These are phyloP conservation scores for Exophiala sp. DNA, from an alignment of 2,329 filamentous ascomycete species.

Conservation along the genomic window DNA sequence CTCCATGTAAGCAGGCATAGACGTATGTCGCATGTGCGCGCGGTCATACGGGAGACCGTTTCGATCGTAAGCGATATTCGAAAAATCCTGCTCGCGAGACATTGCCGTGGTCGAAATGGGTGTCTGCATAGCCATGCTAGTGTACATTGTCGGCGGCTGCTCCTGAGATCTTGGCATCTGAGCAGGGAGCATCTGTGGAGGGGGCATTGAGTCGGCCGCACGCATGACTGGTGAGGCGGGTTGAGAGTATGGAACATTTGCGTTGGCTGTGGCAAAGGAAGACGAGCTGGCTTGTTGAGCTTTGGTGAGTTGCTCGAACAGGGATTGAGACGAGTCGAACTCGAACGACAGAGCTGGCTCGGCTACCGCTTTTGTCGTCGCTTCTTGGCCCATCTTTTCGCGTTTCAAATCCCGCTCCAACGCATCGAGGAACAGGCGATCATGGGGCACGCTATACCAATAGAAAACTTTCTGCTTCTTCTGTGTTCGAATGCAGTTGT, in stretches of 20 bases:
- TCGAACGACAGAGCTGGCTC: slow-evolving; percentile 97
- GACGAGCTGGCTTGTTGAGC: slow-evolving; percentile 98
- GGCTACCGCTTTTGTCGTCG: slow-evolving; percentile 92
- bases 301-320: slow-evolving; percentile 99
- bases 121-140: slow-evolving; percentile 65
- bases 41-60: slow-evolving; percentile 82
- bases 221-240: slow-evolving; percentile 85
- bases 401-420: slow-evolving; percentile 96
- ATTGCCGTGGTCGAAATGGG: slow-evolving; percentile 65
- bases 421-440: slow-evolving; percentile 94
- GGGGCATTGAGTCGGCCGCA: slow-evolving; percentile 90
- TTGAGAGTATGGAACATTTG: slow-evolving; percentile 66
- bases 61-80: slow-evolving; percentile 82
- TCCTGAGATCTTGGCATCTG: slow-evolving; percentile 58
- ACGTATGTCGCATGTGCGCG: slow-evolving; percentile 86
- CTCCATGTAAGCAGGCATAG: slow-evolving; percentile 98
- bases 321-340: slow-evolving; percentile 97
- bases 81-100: slow-evolving; percentile 85
- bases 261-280: slow-evolving; percentile 81
- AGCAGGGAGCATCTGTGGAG: slow-evolving; percentile 74
- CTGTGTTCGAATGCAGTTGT: slow-evolving; percentile 99
- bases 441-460: slow-evolving; percentile 99
- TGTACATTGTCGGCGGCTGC: slow-evolving; percentile 68
- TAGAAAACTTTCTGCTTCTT: slow-evolving; percentile 99
- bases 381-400: slow-evolving; percentile 99